phyloP scores from a whole-genome alignment of 768 basidiomycete species.

The Podaxis rugospora region DNA sequence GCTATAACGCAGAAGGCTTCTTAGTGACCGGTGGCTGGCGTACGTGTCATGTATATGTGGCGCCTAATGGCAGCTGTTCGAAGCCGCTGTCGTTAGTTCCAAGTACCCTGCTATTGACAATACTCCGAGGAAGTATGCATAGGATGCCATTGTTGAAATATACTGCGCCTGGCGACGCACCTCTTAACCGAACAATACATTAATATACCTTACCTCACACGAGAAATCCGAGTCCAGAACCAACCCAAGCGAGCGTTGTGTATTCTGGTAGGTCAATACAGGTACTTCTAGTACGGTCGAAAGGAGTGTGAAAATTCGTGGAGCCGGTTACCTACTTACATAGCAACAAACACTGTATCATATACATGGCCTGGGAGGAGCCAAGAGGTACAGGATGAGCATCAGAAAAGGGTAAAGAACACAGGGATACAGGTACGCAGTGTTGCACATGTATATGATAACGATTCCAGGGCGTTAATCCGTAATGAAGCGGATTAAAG shows the following conservation, averaged over 20 bases:
- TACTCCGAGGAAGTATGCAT: no score
- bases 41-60: no score
- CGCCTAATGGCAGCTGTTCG: no score
- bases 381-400: neutral
- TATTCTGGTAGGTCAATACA: neutral
- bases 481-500: neutral
- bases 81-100: no score
- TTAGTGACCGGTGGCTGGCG: no score
- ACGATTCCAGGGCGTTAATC: neutral
- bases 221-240: neutral
- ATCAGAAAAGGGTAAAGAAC: neutral
- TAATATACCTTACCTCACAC: no score
- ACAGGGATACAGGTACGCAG: neutral
- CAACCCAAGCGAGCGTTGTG: neutral
- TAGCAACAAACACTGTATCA: neutral
- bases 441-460: neutral
- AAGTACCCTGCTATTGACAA: no score
- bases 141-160: no score
- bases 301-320: neutral
- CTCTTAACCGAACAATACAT: no score
- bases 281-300: neutral
- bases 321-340: neutral
- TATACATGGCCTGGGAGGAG: neutral
- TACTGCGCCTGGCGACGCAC: no score
- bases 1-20: no score